These are phyloP conservation scores for Thraustochytrium sp. DNA, from an alignment of 352 stramenopile genomes.

Conservation along the genomic window DNA sequence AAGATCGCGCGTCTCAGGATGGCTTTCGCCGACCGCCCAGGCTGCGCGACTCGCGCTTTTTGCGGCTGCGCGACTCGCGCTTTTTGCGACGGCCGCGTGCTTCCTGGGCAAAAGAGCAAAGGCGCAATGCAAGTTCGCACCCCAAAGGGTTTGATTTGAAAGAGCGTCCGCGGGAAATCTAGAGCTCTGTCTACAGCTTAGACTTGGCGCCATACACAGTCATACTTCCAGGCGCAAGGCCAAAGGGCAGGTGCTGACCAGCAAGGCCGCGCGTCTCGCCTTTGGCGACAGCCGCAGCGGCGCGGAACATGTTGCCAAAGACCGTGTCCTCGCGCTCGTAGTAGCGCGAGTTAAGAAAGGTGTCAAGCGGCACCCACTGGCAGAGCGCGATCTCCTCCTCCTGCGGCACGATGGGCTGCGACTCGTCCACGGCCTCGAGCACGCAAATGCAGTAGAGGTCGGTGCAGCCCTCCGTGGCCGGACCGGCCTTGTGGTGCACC, in stretches of 20 bases:
- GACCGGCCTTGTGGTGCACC: constrained; percentile 52
- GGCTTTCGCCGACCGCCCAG: too few relatives aligned
- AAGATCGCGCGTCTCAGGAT: too few relatives aligned
- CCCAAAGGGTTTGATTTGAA: too few relatives aligned
- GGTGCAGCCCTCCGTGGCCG: constrained; percentile 50
- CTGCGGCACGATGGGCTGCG: constrained; percentile 50
- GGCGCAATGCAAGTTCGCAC: too few relatives aligned
- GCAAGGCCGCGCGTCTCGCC: not conserved
- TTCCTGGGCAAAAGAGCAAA: too few relatives aligned
- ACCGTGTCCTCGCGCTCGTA: constrained; percentile 8
- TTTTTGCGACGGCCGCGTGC: too few relatives aligned
- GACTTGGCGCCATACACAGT: not conserved
- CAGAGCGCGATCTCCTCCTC: constrained; percentile 58
- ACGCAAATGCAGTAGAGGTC: constrained; percentile 66
- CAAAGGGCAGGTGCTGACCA: not conserved
- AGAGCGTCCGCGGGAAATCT: too few relatives aligned
- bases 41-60: too few relatives aligned
- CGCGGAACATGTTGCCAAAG: constrained; percentile 28
- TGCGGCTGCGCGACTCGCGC: too few relatives aligned
- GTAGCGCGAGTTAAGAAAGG: constrained; percentile 48
- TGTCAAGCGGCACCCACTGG: constrained; percentile 56
- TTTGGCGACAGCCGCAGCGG: not conserved
- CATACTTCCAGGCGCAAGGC: not conserved
- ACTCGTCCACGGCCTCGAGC: constrained; percentile 53
- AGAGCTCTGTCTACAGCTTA: too few relatives aligned